These are phyloP conservation scores for Fusarium algeriense DNA, from an alignment of 2,329 filamentous ascomycete species.

Conservation along the genomic window DNA sequence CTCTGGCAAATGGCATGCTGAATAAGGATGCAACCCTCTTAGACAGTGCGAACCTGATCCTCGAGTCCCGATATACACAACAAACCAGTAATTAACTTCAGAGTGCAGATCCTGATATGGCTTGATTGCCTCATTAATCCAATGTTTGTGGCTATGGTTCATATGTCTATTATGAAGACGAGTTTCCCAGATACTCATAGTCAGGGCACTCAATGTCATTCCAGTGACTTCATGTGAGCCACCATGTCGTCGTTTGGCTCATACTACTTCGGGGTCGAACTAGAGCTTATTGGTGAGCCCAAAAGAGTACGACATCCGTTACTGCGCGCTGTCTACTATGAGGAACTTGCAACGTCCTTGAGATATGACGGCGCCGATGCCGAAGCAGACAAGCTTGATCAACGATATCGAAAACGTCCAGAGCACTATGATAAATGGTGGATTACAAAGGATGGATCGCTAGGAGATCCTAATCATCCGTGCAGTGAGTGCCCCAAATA, in stretches of 20 bases:
- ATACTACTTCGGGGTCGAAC: background rate
- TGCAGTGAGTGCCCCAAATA: background rate
- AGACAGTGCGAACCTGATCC: background rate
- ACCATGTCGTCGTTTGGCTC: background rate
- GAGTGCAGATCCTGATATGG: background rate
- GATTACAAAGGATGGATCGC: background rate
- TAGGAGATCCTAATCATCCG: background rate
- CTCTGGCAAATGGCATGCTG: background rate
- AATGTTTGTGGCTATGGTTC: accelerated
- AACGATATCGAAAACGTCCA: background rate
- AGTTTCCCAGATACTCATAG: background rate
- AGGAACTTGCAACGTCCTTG: background rate
- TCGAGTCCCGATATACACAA: background rate
- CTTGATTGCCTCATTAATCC: background rate
- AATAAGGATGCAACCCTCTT: background rate
- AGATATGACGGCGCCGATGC: background rate
- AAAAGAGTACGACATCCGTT: background rate
- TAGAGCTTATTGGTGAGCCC: background rate
- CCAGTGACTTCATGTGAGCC: background rate
- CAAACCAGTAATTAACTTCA: background rate
- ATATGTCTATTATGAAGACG: background rate
- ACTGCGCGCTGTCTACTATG: background rate
- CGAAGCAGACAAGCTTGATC: background rate
- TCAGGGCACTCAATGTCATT: background rate
- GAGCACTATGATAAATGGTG: background rate